Evolutionary conservation across 2,329 filamentous ascomycete genomes (phyloP).

Genomic region (Paecilomyces formosus): DNA sequence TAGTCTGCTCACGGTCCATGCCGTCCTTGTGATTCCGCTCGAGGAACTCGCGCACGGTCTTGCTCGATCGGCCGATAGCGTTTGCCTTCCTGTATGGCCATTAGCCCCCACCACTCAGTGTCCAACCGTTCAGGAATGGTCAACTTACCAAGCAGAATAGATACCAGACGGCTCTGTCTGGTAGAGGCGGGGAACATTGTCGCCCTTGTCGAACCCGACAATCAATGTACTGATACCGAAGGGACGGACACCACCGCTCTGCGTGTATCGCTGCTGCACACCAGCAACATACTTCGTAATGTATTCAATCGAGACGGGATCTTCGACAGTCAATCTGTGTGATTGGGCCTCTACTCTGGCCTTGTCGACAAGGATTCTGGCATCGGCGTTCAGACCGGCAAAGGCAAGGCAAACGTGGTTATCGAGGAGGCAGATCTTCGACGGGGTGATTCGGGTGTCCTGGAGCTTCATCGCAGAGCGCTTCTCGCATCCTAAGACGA

Average conservation of each 20-base stretch:
- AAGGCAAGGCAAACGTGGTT: conserved; percentile 96
- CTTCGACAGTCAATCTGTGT: conserved; percentile 92
- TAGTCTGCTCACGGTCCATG: conserved; percentile 93
- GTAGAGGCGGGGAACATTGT: conserved; percentile 81
- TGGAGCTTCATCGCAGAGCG: conserved; percentile 98
- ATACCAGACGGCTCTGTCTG: conserved; percentile 99
- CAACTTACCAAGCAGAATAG: conserved; percentile 86
- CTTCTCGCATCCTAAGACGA: conserved; percentile 97
- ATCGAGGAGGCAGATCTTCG: conserved; percentile 95
- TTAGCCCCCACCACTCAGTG: background rate
- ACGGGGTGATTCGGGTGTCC: conserved; percentile 97
- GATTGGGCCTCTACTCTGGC: conserved; percentile 95
- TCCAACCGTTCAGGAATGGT: background rate
- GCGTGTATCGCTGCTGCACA: conserved; percentile 97
- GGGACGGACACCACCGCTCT: conserved; percentile 96
- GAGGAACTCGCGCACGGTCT: conserved; percentile 97
- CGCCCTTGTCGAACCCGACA: conserved; percentile 95
- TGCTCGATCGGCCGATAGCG: conserved; percentile 94
- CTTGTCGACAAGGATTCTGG: conserved; percentile 96
- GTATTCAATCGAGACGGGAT: conserved; percentile 96
- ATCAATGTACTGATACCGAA: conserved; percentile 98
- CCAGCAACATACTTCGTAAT: conserved; percentile 98
- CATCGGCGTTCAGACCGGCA: conserved; percentile 94
- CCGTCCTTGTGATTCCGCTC: conserved; percentile 98
- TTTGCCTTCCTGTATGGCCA: conserved; percentile 78